These are phyloP conservation scores for Xylaria scruposa DNA, from an alignment of 495 filamentous ascomycete species.

Conservation along the genomic window DNA sequence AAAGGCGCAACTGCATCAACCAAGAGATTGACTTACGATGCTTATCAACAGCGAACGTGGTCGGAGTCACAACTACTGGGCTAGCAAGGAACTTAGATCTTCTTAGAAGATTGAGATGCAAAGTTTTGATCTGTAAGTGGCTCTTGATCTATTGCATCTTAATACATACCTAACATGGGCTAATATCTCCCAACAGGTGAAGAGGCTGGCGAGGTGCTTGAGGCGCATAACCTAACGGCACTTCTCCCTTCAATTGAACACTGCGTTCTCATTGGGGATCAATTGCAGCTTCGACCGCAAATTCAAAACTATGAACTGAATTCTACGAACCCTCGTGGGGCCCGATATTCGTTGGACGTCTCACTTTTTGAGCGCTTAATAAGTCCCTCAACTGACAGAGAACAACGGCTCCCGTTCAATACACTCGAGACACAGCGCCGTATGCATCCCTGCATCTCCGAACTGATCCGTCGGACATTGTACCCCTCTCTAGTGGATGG, in stretches of 20 bases:
- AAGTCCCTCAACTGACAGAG: constrained; percentile 42
- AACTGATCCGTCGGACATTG: constrained; percentile 65
- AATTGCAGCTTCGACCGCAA: constrained; percentile 73
- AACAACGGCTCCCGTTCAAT: constrained; percentile 58
- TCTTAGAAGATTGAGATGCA: constrained; percentile 64
- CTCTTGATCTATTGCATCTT: neutral
- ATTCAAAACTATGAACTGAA: constrained; percentile 70
- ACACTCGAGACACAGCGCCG: constrained; percentile 71
- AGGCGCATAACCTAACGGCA: constrained; percentile 71
- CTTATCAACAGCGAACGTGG: constrained; percentile 63
- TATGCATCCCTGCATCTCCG: constrained; percentile 77
- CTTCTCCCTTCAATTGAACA: constrained; percentile 76
- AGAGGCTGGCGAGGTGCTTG: constrained; percentile 80
- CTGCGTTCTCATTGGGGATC: constrained; percentile 78
- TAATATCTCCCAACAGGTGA: constrained; percentile 48
- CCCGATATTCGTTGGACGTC: constrained; percentile 66
- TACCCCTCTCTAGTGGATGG: constrained; percentile 72
- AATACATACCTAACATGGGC: neutral
- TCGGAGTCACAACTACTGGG: constrained; percentile 78
- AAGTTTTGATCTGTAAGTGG: constrained; percentile 67
- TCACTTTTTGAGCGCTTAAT: constrained; percentile 76
- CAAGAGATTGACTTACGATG: constrained; percentile 60
- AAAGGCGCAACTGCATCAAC: constrained; percentile 43
- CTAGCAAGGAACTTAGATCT: constrained; percentile 69
- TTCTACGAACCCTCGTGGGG: constrained; percentile 61